Conservation (phyloP, 2,329 filamentous ascomycete species). For the Ophiostoma quercus region DNA sequence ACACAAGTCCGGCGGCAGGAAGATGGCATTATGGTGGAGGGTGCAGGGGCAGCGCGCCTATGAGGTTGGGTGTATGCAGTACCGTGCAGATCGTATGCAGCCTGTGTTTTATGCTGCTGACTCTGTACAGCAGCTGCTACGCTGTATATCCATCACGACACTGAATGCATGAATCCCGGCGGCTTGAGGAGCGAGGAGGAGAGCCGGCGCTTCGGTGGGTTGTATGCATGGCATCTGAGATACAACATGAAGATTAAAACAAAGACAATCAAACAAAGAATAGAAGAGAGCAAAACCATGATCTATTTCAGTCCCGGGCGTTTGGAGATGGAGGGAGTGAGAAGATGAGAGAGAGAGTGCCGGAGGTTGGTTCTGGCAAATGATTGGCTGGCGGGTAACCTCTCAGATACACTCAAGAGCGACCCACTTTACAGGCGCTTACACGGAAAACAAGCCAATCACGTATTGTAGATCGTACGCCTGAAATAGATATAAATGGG, state of each 20-base stretch:
- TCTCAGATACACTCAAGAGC: not conserved
- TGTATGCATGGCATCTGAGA: not conserved
- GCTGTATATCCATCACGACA: not conserved
- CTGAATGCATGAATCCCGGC: not conserved
- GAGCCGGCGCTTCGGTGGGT: slow-evolving; percentile 2
- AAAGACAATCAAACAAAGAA: not conserved
- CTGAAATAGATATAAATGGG: not conserved
- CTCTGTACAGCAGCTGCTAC: not conserved
- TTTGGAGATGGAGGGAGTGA: not conserved
- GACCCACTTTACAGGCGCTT: slow-evolving; percentile 5
- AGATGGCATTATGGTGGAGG: not conserved
- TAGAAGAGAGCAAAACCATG: not conserved
- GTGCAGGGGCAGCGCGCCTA: not conserved
- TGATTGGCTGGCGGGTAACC: not conserved
- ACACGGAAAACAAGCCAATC: not conserved
- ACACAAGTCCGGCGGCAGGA: not conserved
- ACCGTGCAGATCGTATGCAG: not conserved
- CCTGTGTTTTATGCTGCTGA: not conserved
- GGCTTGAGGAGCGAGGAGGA: not conserved
- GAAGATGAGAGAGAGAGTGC: not conserved
- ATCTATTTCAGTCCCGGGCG: slow-evolving; percentile 2
- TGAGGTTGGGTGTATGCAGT: not conserved
- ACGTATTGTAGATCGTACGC: not conserved
- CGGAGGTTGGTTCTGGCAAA: not conserved
- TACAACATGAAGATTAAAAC: not conserved